Percentiles rank a stretch among this genome's conserved stretches.
Evolutionary conservation across 75 land plant genomes (phyloP).

Genomic region (Cupressus sempervirens): DNA sequence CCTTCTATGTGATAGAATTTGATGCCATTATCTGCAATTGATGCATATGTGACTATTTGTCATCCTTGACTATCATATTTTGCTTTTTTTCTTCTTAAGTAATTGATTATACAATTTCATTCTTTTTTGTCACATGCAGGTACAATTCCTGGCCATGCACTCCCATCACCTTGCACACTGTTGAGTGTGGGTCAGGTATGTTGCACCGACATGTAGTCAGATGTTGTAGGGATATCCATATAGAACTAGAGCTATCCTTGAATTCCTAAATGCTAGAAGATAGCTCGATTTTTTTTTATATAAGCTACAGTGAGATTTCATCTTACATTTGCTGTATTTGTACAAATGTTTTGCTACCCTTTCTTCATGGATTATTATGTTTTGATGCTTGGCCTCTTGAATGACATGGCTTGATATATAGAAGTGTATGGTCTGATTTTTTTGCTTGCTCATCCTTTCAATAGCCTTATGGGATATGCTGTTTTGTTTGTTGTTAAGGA

Average conservation of each 20-base stretch:
- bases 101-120: neutral
- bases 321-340: neutral
- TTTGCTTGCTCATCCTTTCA: neutral
- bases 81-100: neutral
- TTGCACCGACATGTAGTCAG: neutral
- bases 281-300: neutral
- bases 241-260: neutral
- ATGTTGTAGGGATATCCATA: neutral
- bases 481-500: neutral
- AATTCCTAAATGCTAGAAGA: neutral
- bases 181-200: slow-evolving; percentile 68
- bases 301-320: neutral
- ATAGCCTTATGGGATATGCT: neutral
- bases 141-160: slow-evolving; percentile 42
- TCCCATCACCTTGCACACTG: slow-evolving; percentile 61
- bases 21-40: neutral
- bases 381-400: slow-evolving; percentile 1
- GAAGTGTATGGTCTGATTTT: neutral
- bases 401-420: neutral
- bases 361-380: neutral
- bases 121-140: slow-evolving; percentile 13
- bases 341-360: neutral
- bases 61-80: neutral
- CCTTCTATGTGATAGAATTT: neutral
- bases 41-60: neutral